A percentile compares a stretch with the other conserved stretches of the same genome.
Evolutionary conservation across 2,329 filamentous ascomycete genomes (phyloP).

Genomic region (Alternaria gansuensis): DNA sequence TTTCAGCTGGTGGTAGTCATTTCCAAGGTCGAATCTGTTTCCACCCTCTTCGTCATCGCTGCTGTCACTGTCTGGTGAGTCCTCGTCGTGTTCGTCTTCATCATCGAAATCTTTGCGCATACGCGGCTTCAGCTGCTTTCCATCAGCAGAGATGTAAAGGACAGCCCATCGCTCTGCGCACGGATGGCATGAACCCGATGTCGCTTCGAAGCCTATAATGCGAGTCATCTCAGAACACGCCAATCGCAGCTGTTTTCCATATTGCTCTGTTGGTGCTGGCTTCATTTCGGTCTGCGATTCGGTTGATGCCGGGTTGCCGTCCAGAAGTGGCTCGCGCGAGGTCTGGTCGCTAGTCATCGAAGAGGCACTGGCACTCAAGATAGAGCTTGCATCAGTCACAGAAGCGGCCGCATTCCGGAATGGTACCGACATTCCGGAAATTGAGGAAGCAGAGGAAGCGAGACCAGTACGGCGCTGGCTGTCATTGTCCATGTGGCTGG

Average conservation of each 20-base stretch:
- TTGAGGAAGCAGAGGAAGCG: slow-evolving; percentile 59
- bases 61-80: slow-evolving; percentile 61
- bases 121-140: slow-evolving; percentile 72
- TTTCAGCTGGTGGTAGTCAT: slow-evolving; percentile 81
- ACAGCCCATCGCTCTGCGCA: slow-evolving; percentile 86
- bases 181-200: slow-evolving; percentile 76
- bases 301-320: slow-evolving; percentile 49
- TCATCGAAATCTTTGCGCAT: slow-evolving; percentile 76
- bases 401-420: slow-evolving; percentile 64
- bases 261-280: slow-evolving; percentile 57
- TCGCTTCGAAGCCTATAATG: slow-evolving; percentile 68
- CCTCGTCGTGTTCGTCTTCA: slow-evolving; percentile 69
- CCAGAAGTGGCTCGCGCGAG: slow-evolving; percentile 69
- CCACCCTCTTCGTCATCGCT: slow-evolving; percentile 57
- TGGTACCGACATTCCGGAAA: slow-evolving; percentile 59
- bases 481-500: slow-evolving; percentile 58
- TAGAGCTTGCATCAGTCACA: slow-evolving; percentile 69
- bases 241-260: slow-evolving; percentile 65
- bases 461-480: slow-evolving; percentile 58
- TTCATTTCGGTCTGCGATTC: slow-evolving; percentile 55
- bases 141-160: slow-evolving; percentile 78
- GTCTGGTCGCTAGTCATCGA: slow-evolving; percentile 77
- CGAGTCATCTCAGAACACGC: slow-evolving; percentile 77
- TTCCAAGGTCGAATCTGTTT: slow-evolving; percentile 69
- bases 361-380: slow-evolving; percentile 76